Conservation (phyloP, 2,329 filamentous ascomycete genomes). For the Aschersonia sp. region DNA sequence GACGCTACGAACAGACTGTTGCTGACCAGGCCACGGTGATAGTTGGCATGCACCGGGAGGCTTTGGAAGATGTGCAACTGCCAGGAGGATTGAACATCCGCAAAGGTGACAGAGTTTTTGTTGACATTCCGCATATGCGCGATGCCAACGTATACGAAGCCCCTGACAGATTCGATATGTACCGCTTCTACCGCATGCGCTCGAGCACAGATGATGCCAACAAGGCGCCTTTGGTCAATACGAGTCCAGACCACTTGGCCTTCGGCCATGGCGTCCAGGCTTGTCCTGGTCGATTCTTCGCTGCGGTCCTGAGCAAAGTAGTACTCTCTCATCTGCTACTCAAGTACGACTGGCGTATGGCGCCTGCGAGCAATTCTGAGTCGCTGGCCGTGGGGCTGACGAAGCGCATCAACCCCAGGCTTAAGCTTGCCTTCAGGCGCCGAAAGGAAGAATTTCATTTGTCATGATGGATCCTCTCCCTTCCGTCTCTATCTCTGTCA, state of each 20-base stretch:
- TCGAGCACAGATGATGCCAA: conserved; percentile 2
- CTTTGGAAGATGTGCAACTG: conserved; percentile 3
- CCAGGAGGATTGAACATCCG: conserved; percentile 1
- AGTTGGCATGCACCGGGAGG: conserved; percentile 6
- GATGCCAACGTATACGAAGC: conserved; percentile 3
- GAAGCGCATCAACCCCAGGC: conserved; percentile 3
- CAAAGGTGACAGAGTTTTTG: conserved; percentile 5
- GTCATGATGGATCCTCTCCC: neutral
- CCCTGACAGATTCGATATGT: conserved; percentile 4
- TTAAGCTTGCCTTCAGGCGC: conserved; percentile 2
- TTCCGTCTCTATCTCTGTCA: too few species aligned
- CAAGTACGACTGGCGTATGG: conserved; percentile 5
- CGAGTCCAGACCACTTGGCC: conserved; percentile 5
- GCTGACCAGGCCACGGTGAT: neutral
- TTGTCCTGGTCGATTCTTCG: conserved; percentile 5
- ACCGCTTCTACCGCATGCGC: conserved; percentile 6
- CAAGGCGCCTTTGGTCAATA: conserved; percentile 4
- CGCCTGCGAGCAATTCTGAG: conserved; percentile 1
- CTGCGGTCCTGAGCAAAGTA: conserved; percentile 3
- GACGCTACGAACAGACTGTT: neutral
- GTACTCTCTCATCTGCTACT: conserved; percentile 4
- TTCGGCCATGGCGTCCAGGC: conserved; percentile 6
- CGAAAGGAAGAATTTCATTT: conserved; percentile 4
- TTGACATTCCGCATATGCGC: conserved; percentile 5
- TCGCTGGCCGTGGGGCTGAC: conserved; percentile 4